phyloP scores from a whole-genome alignment of 345 rosid genomes.

The Geranium rotundifolium region DNA sequence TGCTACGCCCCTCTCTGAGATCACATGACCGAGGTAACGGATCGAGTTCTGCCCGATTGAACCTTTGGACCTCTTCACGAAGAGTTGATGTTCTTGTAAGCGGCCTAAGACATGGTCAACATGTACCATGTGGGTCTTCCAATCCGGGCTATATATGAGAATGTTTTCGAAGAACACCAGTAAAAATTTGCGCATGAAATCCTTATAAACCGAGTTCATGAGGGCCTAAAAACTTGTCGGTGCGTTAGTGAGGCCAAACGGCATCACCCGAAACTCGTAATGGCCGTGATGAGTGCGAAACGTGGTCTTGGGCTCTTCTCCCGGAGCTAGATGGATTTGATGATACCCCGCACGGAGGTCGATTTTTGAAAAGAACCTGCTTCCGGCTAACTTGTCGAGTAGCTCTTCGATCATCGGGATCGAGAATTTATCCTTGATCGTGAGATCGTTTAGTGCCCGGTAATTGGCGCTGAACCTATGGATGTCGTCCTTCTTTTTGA shows the following conservation, averaged over 20 bases:
- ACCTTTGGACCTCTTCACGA: not conserved
- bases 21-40: slow-evolving; percentile 1
- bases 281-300: slow-evolving; percentile 1
- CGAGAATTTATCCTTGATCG: too few relatives aligned
- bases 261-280: slow-evolving; percentile 2
- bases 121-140: not conserved
- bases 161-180: slow-evolving; percentile 5
- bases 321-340: not conserved
- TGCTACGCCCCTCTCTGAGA: too few relatives aligned
- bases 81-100: not conserved
- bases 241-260: slow-evolving; percentile 6
- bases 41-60: not conserved
- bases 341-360: not conserved
- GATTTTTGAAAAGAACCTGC: too few relatives aligned
- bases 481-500: too few relatives aligned
- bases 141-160: not conserved
- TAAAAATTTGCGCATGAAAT: not conserved
- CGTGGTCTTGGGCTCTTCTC: not conserved
- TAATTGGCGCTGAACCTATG: too few relatives aligned
- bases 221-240: not conserved
- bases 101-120: not conserved
- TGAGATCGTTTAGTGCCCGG: too few relatives aligned
- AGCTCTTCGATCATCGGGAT: too few relatives aligned
- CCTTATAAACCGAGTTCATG: not conserved
- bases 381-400: too few relatives aligned